Conservation (phyloP, 1,139 yeast genomes). For the Diutina sp. region DNA sequence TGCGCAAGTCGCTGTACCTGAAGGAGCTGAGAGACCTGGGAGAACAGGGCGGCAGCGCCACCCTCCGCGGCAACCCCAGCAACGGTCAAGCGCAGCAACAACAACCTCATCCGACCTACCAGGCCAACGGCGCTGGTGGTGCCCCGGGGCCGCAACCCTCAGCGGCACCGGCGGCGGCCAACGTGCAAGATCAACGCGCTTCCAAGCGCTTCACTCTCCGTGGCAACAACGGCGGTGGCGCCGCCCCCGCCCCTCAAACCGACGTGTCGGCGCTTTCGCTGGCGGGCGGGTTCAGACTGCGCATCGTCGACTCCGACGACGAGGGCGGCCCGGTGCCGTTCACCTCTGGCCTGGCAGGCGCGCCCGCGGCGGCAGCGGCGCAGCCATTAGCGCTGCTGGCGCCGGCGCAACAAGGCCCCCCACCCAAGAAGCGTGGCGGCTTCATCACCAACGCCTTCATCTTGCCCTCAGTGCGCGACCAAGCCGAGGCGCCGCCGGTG, state of each 20-base stretch:
- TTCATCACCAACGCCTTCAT: constrained; percentile 3
- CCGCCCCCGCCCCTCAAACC: not conserved
- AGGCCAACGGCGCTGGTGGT: not conserved
- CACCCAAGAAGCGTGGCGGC: constrained; percentile 4
- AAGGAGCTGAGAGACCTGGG: not conserved
- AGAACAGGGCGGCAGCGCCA: not conserved
- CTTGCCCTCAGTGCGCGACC: constrained; percentile 6
- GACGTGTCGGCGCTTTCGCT: not conserved
- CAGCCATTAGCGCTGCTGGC: not conserved
- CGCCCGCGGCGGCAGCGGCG: constrained; percentile 4
- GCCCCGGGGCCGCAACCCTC: constrained; percentile 5
- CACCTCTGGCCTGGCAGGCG: not conserved
- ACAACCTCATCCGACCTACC: not conserved
- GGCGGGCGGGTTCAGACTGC: constrained; percentile 18
- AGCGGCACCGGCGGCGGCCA: constrained; percentile 4
- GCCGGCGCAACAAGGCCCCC: not conserved
- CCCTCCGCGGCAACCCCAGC: not conserved
- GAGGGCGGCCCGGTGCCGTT: constrained; percentile 7
- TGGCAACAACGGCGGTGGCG: not conserved
- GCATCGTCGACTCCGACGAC: constrained; percentile 46
- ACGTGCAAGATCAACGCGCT: constrained; percentile 2
- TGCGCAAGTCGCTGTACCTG: constrained; percentile 38
- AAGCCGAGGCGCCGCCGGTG: constrained; percentile 9
- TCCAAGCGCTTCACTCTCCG: constrained; percentile 5
- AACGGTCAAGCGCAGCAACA: not conserved